phyloP scores from a whole-genome alignment of 2,329 filamentous ascomycete genomes.

The Monilinia aucupariae region DNA sequence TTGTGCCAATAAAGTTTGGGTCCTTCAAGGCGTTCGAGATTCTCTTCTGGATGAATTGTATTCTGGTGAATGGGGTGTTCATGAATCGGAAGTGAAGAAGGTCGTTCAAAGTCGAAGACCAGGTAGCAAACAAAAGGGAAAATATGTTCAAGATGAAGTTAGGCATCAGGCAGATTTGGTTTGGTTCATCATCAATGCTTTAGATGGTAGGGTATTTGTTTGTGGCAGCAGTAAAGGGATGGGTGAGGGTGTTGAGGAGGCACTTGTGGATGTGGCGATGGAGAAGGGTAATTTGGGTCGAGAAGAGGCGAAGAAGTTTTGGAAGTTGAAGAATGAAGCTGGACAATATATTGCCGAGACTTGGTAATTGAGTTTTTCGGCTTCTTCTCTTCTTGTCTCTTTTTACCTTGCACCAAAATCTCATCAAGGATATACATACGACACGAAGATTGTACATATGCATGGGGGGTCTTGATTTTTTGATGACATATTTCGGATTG shows the following conservation, averaged over 20 bases:
- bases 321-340: slow-evolving; percentile 83
- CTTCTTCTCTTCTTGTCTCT: not conserved
- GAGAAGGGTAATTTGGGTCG: slow-evolving; percentile 79
- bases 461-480: not conserved
- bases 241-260: slow-evolving; percentile 90
- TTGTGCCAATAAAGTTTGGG: slow-evolving; percentile 97
- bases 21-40: slow-evolving; percentile 90
- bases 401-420: not conserved
- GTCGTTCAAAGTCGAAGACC: slow-evolving; percentile 72
- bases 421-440: not conserved
- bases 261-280: slow-evolving; percentile 86
- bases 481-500: not conserved
- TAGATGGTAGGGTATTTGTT: slow-evolving; percentile 95
- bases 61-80: slow-evolving; percentile 90
- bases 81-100: slow-evolving; percentile 79
- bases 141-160: slow-evolving; percentile 96
- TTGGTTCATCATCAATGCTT: slow-evolving; percentile 93
- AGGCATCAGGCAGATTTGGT: slow-evolving; percentile 88
- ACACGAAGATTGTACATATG: not conserved
- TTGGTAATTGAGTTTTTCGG: slow-evolving; percentile 44
- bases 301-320: slow-evolving; percentile 80
- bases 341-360: slow-evolving; percentile 93
- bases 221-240: slow-evolving; percentile 94
- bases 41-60: slow-evolving; percentile 93
- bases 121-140: slow-evolving; percentile 50